These are phyloP conservation scores for Eucalyptus viminalis DNA, from an alignment of 345 rosid genomes.

Conservation along the genomic window DNA sequence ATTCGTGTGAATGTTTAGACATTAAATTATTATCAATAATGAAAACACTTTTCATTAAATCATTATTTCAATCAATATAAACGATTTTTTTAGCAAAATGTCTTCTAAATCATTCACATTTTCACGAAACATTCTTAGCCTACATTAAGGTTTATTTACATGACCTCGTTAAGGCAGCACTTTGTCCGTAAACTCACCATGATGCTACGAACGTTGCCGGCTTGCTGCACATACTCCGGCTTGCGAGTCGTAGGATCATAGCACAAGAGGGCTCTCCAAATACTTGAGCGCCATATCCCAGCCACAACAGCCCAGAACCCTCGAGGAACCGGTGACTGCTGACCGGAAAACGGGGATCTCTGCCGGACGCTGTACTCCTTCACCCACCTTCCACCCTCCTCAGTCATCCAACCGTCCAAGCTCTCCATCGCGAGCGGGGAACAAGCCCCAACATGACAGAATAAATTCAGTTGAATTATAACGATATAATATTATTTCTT, in stretches of 20 bases:
- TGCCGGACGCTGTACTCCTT: not conserved
- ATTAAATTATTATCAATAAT: too few species aligned
- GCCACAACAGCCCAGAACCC: not conserved
- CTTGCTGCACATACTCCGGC: not conserved
- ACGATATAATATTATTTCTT: not conserved
- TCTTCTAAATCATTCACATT: too few species aligned
- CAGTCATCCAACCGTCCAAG: not conserved
- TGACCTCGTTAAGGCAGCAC: not conserved
- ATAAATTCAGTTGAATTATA: not conserved
- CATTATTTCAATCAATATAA: too few species aligned
- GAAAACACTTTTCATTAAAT: too few species aligned
- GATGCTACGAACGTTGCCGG: not conserved
- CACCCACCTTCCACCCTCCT: not conserved
- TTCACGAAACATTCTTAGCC: not conserved
- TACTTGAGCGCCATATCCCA: not conserved
- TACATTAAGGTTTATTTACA: not conserved
- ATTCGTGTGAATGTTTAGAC: too few species aligned
- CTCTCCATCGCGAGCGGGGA: not conserved
- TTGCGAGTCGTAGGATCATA: not conserved
- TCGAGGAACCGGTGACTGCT: not conserved
- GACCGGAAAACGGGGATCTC: not conserved
- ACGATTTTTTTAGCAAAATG: too few species aligned
- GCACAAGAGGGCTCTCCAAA: not conserved
- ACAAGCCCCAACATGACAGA: not conserved
- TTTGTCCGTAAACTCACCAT: not conserved